These are phyloP conservation scores for Monoraphidium neglectum DNA, from an alignment of 139 green algal genomes.

Conservation along the genomic window DNA sequence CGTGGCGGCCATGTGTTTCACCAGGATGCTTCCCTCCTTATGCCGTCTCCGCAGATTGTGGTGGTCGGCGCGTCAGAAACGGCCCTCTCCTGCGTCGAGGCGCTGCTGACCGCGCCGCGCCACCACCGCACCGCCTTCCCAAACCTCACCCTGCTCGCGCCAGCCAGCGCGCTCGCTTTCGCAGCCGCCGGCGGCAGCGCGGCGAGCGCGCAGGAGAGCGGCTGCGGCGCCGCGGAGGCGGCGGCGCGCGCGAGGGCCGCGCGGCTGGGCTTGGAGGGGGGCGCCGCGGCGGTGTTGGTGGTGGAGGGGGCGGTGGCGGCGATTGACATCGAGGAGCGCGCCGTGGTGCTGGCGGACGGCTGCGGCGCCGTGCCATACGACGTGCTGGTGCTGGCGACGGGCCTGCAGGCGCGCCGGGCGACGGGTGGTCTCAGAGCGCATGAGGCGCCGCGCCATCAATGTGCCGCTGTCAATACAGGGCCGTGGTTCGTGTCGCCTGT, in stretches of 20 bases:
- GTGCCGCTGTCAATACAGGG: no score
- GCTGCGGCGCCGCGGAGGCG: neutral
- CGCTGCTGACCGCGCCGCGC: slow-evolving; percentile 46
- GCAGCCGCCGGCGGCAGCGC: slow-evolving; percentile 51
- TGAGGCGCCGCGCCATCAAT: no score
- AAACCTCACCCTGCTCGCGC: slow-evolving; percentile 64
- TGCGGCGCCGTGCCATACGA: slow-evolving; percentile 53
- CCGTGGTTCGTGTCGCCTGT: no score
- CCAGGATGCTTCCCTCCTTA: neutral
- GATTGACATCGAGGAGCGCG: slow-evolving; percentile 40
- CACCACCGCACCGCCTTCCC: slow-evolving; percentile 39
- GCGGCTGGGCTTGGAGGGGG: neutral
- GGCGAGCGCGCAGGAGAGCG: slow-evolving; percentile 5
- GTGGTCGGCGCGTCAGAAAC: slow-evolving; percentile 65
- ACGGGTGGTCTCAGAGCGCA: no score
- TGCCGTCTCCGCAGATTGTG: slow-evolving; percentile 42
- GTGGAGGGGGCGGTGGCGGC: slow-evolving; percentile 54
- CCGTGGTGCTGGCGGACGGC: slow-evolving; percentile 48
- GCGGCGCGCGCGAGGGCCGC: neutral
- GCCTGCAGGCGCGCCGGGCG: slow-evolving; percentile 38
- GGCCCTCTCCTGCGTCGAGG: slow-evolving; percentile 62
- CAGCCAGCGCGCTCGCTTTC: slow-evolving; percentile 38
- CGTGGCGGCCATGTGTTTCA: no score
- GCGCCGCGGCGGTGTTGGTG: slow-evolving; percentile 19
- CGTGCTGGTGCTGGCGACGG: slow-evolving; percentile 52